Conservation (phyloP, 768 basidiomycete species). For the Auricularia heimuer region DNA sequence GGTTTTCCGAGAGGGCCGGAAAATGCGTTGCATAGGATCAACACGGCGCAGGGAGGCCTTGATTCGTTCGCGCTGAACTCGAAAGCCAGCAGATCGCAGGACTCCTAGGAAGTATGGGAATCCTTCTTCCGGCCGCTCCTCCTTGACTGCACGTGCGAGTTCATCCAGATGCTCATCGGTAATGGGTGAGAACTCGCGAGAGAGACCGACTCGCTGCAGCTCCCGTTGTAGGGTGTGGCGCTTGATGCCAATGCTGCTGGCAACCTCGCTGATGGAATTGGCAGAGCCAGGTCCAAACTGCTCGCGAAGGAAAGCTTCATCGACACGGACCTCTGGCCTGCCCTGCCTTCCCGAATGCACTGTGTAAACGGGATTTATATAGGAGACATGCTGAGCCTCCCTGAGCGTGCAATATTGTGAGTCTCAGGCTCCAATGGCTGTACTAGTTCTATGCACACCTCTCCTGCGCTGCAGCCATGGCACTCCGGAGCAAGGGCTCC, state of each 20-base stretch:
- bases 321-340: background rate
- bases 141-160: background rate
- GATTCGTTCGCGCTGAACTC: background rate
- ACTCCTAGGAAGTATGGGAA: background rate
- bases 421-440: no score
- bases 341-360: no score
- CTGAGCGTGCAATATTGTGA: no score
- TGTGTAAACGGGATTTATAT: no score
- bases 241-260: background rate
- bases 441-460: background rate
- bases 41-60: background rate
- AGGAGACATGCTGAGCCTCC: no score
- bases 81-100: background rate
- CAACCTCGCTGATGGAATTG: background rate
- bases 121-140: background rate
- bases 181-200: background rate
- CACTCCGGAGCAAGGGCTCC: background rate
- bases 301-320: background rate
- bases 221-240: background rate
- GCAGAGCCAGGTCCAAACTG: background rate
- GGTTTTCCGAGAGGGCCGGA: background rate
- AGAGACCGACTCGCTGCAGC: background rate
- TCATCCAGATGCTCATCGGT: background rate
- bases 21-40: background rate
- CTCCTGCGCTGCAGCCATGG: background rate